Percentiles rank a stretch among this genome's conserved stretches.
Evolutionary conservation across 257 asterid genomes (phyloP).

Genomic region (Parsonsia alboflavescens): DNA sequence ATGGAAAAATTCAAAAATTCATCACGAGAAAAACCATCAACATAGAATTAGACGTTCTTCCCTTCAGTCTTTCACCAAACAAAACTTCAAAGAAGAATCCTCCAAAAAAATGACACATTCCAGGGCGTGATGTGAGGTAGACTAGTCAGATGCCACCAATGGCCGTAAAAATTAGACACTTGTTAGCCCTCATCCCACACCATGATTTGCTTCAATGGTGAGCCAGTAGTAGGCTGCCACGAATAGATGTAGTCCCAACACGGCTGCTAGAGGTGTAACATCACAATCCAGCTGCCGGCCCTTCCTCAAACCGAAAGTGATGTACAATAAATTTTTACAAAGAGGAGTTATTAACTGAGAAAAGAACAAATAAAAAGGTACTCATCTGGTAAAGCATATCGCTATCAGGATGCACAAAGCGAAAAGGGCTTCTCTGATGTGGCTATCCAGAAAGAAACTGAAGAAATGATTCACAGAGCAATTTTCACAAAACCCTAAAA

Average conservation of each 20-base stretch:
- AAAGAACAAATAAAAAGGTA: background rate
- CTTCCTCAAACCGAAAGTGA: background rate
- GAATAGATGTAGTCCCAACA: no score
- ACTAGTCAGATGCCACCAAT: background rate
- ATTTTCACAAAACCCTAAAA: background rate
- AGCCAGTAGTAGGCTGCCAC: background rate
- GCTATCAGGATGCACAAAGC: no score
- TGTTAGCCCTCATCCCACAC: background rate
- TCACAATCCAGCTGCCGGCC: background rate
- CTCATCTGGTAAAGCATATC: no score
- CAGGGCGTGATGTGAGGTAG: background rate
- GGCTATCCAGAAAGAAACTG: background rate
- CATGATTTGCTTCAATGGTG: no score
- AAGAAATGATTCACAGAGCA: no score
- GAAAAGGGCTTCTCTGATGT: background rate
- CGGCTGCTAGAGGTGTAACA: no score
- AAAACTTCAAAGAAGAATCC: background rate
- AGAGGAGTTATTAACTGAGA: background rate
- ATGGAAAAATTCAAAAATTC: background rate
- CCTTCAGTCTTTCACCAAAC: background rate
- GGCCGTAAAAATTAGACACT: background rate
- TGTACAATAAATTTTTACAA: background rate
- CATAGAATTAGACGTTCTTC: background rate
- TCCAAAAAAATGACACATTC: conserved; percentile 9
- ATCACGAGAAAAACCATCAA: background rate